Conservation (phyloP, 805 yeast genomes). For the Kuraishia piskuri region DNA sequence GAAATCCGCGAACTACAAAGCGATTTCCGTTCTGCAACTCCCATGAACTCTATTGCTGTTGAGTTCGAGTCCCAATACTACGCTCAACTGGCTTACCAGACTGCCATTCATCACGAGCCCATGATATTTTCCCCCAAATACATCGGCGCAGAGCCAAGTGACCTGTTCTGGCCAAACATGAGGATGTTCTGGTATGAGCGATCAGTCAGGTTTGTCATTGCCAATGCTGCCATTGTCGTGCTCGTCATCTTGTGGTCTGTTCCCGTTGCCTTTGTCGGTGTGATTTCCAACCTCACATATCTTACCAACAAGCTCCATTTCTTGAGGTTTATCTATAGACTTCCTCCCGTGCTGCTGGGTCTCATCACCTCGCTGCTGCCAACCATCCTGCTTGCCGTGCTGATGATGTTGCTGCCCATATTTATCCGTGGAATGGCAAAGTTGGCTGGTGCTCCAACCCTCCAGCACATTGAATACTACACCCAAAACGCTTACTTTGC, state of each 20-base stretch:
- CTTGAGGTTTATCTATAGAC: conserved; percentile 45
- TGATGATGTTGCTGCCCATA: conserved; percentile 61
- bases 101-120: conserved; percentile 57
- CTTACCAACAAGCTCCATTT: conserved; percentile 48
- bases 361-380: conserved; percentile 63
- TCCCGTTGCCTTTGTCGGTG: conserved; percentile 75
- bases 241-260: conserved; percentile 62
- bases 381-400: conserved; percentile 51
- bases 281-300: conserved; percentile 58
- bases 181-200: conserved; percentile 79
- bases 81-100: conserved; percentile 67
- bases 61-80: conserved; percentile 70
- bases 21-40: conserved; percentile 34
- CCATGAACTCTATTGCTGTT: conserved; percentile 76
- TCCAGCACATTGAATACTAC: conserved; percentile 49
- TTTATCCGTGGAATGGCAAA: conserved; percentile 57
- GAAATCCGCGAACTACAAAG: conserved; percentile 51
- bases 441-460: conserved; percentile 47
- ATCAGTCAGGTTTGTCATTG: conserved; percentile 41
- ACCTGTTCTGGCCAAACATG: conserved; percentile 64
- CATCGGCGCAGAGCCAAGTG: conserved; percentile 55
- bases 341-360: conserved; percentile 51
- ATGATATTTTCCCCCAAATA: conserved; percentile 50
- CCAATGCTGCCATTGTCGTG: conserved; percentile 45
- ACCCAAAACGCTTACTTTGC: conserved; percentile 67